Conservation (phyloP, 768 basidiomycete genomes). For the Lactarius tabidus region DNA sequence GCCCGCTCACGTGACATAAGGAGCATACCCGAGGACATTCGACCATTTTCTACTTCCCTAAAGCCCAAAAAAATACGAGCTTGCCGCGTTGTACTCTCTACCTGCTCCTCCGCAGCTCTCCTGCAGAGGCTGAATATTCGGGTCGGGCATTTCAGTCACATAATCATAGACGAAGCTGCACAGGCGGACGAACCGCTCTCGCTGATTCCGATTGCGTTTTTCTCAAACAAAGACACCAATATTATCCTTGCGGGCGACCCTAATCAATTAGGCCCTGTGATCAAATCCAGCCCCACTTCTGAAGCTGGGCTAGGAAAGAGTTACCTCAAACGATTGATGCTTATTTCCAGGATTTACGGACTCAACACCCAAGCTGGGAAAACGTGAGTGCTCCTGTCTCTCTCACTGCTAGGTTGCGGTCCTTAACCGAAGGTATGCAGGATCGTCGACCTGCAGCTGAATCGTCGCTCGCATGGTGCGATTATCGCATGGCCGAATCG, state of each 20-base stretch:
- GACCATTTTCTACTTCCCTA: slow-evolving; percentile 36
- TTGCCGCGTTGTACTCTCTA: slow-evolving; percentile 53
- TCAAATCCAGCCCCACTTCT: slow-evolving; percentile 31
- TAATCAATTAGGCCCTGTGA: slow-evolving; percentile 38
- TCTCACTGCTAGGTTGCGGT: too few relatives aligned
- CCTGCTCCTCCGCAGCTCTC: slow-evolving; percentile 51
- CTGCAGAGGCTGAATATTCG: slow-evolving; percentile 45
- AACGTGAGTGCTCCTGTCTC: slow-evolving; percentile 29
- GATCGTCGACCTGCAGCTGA: slow-evolving; percentile 21
- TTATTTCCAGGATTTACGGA: slow-evolving; percentile 31
- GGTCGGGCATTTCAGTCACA: slow-evolving; percentile 54
- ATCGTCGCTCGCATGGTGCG: slow-evolving; percentile 29
- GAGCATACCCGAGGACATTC: slow-evolving; percentile 37
- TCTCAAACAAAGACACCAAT: slow-evolving; percentile 35
- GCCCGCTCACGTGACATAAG: slow-evolving; percentile 41
- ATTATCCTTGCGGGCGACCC: slow-evolving; percentile 39
- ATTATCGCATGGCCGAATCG: slow-evolving; percentile 56
- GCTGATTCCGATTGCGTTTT: slow-evolving; percentile 41
- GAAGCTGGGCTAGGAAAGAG: slow-evolving; percentile 33
- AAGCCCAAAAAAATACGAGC: slow-evolving; percentile 36
- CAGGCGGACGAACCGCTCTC: slow-evolving; percentile 59
- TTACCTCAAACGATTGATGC: slow-evolving; percentile 38
- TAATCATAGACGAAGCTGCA: slow-evolving; percentile 63
- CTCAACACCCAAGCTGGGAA: slow-evolving; percentile 26
- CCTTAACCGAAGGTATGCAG: slow-evolving; percentile 17